phyloP scores from a whole-genome alignment of 257 asterid genomes.

The Ocimum tenuiflorum region DNA sequence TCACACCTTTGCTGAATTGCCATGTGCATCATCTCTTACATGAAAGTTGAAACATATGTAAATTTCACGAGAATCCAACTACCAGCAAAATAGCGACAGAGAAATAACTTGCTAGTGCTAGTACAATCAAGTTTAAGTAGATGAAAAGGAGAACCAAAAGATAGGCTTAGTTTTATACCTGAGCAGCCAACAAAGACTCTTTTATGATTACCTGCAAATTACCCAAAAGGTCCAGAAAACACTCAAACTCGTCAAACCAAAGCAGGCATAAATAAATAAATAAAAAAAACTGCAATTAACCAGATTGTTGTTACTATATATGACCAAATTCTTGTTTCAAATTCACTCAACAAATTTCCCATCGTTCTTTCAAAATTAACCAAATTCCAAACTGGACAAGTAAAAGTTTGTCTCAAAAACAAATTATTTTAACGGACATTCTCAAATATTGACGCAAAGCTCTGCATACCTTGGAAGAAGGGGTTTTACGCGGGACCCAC shows the following conservation, averaged over 20 bases:
- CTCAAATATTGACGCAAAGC: neutral
- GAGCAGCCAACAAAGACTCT: slow-evolving; percentile 90
- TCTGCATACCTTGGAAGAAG: slow-evolving; percentile 56
- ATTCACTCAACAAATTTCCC: slow-evolving; percentile 2
- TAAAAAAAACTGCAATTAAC: neutral
- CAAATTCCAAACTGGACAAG: neutral
- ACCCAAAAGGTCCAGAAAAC: slow-evolving; percentile 6
- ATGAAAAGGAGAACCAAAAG: neutral
- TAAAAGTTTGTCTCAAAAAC: no score
- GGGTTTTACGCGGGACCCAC: slow-evolving; percentile 40
- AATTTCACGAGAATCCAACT: no score
- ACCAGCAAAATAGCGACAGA: neutral
- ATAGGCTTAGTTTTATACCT: slow-evolving; percentile 37
- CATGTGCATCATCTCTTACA: no score
- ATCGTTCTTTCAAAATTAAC: neutral
- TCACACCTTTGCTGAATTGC: neutral
- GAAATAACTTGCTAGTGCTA: neutral
- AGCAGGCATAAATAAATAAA: neutral
- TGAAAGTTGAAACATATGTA: no score
- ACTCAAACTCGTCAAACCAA: slow-evolving; percentile 2
- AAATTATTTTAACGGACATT: neutral
- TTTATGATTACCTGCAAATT: slow-evolving; percentile 70
- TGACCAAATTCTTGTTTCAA: neutral
- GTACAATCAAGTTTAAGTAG: neutral
- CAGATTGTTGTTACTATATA: neutral